A percentile compares a stretch with the other conserved stretches of the same genome.
phyloP scores from a whole-genome alignment of 129 eudicot genomes.

The Deinandra increscens region DNA sequence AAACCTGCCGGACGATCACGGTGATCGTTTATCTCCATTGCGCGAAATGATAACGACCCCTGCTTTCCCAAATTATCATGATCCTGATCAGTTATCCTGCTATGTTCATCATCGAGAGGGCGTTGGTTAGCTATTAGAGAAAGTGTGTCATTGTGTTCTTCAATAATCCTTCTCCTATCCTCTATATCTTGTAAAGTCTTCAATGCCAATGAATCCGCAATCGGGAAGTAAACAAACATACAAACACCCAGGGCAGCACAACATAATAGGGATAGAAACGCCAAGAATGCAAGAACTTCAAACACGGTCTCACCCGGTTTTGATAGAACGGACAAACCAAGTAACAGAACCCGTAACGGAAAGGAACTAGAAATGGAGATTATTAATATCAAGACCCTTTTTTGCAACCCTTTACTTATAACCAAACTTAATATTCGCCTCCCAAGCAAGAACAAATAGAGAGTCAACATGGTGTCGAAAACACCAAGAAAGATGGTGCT shows the following conservation, averaged over 20 bases:
- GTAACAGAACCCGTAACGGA: constrained; percentile 64
- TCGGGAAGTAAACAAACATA: constrained; percentile 77
- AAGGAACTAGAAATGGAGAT: constrained; percentile 58
- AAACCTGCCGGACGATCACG: constrained; percentile 30
- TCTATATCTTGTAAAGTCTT: constrained; percentile 57
- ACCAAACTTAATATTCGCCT: constrained; percentile 64
- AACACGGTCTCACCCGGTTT: constrained; percentile 51
- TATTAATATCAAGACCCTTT: constrained; percentile 64
- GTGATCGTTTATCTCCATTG: constrained; percentile 43
- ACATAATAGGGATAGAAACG: constrained; percentile 69
- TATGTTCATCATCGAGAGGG: constrained; percentile 35
- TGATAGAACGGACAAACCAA: constrained; percentile 69
- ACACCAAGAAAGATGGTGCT: constrained; percentile 81
- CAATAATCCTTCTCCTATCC: constrained; percentile 56
- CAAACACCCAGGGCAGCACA: constrained; percentile 71
- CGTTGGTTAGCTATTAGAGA: constrained; percentile 75
- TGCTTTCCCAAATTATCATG: constrained; percentile 49
- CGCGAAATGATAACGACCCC: constrained; percentile 76
- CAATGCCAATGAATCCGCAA: constrained; percentile 83
- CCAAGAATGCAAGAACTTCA: constrained; percentile 65
- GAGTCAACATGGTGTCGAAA: constrained; percentile 48
- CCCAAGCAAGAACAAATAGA: constrained; percentile 74
- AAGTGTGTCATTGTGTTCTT: constrained; percentile 53
- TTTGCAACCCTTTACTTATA: constrained; percentile 80
- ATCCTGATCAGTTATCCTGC: constrained; percentile 28